These are phyloP conservation scores for Saturnispora halmiae DNA, from an alignment of 805 yeast genomes.

Conservation along the genomic window DNA sequence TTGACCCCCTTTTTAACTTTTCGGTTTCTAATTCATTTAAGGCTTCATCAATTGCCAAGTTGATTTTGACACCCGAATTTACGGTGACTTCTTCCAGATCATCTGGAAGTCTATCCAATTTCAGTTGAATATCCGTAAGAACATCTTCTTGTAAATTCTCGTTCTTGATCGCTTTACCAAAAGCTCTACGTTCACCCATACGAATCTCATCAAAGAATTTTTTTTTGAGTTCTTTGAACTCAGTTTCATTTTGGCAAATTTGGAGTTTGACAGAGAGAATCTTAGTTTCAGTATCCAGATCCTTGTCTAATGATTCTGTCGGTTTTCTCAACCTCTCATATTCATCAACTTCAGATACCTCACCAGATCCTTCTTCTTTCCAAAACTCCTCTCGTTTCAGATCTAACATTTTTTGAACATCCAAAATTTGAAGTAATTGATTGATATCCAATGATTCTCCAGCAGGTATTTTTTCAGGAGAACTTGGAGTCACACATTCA, in stretches of 20 bases:
- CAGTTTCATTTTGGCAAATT: slow-evolving; percentile 21
- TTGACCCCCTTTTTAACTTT: not conserved
- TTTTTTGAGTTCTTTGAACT: slow-evolving; percentile 24
- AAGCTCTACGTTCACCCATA: slow-evolving; percentile 12
- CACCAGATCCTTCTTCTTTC: not conserved
- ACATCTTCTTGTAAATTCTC: slow-evolving; percentile 17
- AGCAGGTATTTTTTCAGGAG: slow-evolving; percentile 56
- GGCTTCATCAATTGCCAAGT: slow-evolving; percentile 11
- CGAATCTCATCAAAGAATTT: slow-evolving; percentile 16
- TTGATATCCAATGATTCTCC: slow-evolving; percentile 71
- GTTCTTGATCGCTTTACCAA: slow-evolving; percentile 11
- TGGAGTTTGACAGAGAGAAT: slow-evolving; percentile 25
- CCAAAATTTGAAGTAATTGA: slow-evolving; percentile 37
- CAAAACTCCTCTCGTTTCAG: slow-evolving; percentile 3
- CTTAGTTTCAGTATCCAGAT: slow-evolving; percentile 18
- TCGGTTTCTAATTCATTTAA: not conserved
- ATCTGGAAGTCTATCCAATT: slow-evolving; percentile 10
- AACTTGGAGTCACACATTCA: slow-evolving; percentile 88
- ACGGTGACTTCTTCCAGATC: slow-evolving; percentile 18
- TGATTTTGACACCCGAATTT: slow-evolving; percentile 1
- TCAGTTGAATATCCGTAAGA: slow-evolving; percentile 15
- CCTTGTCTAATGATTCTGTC: slow-evolving; percentile 23
- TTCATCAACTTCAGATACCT: not conserved
- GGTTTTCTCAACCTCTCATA: slow-evolving; percentile 16
- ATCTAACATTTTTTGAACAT: slow-evolving; percentile 23